Conservation (phyloP, 2,329 filamentous ascomycete genomes). For the Penicillium sp. region DNA sequence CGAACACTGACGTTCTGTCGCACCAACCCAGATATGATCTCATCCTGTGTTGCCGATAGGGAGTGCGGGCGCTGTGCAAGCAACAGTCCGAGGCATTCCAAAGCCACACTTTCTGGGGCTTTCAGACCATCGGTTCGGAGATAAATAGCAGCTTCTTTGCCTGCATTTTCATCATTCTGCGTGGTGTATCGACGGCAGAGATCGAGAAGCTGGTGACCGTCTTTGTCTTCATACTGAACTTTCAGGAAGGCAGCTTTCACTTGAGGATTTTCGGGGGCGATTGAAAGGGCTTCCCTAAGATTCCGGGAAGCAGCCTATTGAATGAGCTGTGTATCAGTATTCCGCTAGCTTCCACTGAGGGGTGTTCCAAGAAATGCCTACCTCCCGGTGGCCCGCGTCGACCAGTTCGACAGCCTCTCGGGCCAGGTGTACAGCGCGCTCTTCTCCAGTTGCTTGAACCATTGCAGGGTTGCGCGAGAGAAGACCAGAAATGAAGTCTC, state of each 20-base stretch:
- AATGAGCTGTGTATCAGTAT: background rate
- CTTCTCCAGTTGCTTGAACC: slow-evolving; percentile 42
- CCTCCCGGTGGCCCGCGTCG: slow-evolving; percentile 46
- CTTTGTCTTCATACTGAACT: slow-evolving; percentile 42
- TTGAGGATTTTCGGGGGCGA: slow-evolving; percentile 44
- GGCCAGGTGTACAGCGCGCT: slow-evolving; percentile 46
- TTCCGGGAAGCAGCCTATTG: slow-evolving; percentile 46
- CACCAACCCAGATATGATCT: slow-evolving; percentile 46
- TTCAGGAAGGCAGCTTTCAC: slow-evolving; percentile 47
- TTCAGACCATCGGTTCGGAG: slow-evolving; percentile 44
- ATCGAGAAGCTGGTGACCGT: slow-evolving; percentile 43
- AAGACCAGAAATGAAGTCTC: background rate
- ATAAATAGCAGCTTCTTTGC: slow-evolving; percentile 43
- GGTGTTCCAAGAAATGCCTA: slow-evolving; percentile 20
- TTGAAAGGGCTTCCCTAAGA: slow-evolving; percentile 47
- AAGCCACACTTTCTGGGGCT: slow-evolving; percentile 40
- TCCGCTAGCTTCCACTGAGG: background rate
- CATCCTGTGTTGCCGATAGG: slow-evolving; percentile 43
- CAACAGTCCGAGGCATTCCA: slow-evolving; percentile 44
- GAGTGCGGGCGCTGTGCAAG: slow-evolving; percentile 34
- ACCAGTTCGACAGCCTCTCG: slow-evolving; percentile 47
- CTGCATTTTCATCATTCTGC: slow-evolving; percentile 42
- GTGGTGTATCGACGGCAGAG: slow-evolving; percentile 43
- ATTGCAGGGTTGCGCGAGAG: slow-evolving; percentile 33
- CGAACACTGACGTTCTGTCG: slow-evolving; percentile 43